Base-by-base conservation (phyloP, 2,329 filamentous ascomycete genomes). In the Myriangium duriaei region DNA sequence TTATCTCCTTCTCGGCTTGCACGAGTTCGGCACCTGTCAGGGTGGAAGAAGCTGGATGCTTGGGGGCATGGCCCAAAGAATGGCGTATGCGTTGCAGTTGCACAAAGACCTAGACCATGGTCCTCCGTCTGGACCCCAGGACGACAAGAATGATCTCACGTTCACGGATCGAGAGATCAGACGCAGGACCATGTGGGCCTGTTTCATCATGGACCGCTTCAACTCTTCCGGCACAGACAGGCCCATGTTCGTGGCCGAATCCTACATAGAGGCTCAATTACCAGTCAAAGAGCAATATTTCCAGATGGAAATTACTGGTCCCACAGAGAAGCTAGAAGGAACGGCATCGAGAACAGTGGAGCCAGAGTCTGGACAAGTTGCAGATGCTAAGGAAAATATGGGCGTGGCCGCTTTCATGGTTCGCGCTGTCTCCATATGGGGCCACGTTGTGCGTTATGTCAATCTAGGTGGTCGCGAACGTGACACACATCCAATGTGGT, bases 21-120 rank as follows among this genome's bases (percentile, higher is more conserved):
- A 98, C 55, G 88, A 95, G 52, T 96, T 96, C 51, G 91, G 91
- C 39, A 96, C 88, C 10, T 96, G 91, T 54, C 88, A 96, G 56
- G 91, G 91, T 41, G 88, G 87, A 11, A 74, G 88, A 47, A 95
- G 87, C 56, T 98, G 91, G 91, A 84, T 92, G 42, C 74, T 96
- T 45, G 87, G 87, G 12, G 91, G 91, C 1, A 87, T 93, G 67
- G 91, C 88, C 11, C 86, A 94, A 52, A 74, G 91, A 28, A 96
- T 96, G 91, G 91, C 88, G 6, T 95, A 93, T 58, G 91, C 91
- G 11, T 65, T 98, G 32, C 88, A 96, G 55, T 64, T 98, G 17
- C 91, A 98, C 62, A 82, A 80, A 53, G 91, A 96, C 56, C 69
- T 94, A 17, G 85, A 93, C 45, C 76, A 81, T 51, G 45, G 70